Evolutionary conservation across 257 asterid species (phyloP).

Genomic region (Solanum rostratum): DNA sequence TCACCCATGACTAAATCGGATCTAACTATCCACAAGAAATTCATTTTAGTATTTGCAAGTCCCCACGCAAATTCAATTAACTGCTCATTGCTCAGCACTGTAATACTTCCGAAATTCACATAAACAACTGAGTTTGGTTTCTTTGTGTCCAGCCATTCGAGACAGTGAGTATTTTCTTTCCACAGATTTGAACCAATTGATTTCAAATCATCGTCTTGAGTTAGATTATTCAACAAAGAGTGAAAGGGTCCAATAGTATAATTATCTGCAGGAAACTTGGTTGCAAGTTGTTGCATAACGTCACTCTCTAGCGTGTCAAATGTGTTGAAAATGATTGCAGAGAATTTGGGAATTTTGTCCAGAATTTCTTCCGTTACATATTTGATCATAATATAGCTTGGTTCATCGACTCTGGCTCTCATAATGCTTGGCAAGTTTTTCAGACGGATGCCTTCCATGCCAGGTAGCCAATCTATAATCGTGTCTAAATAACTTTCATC

Average conservation of each 20-base stretch:
- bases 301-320: slow-evolving; percentile 12
- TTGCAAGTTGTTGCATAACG: background rate
- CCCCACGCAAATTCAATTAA: slow-evolving; percentile 27
- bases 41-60: slow-evolving; percentile 13
- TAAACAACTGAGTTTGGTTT: slow-evolving; percentile 18
- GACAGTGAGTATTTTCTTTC: slow-evolving; percentile 25
- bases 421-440: slow-evolving; percentile 18
- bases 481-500: slow-evolving; percentile 13
- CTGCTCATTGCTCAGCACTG: background rate
- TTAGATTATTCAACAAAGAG: slow-evolving; percentile 1
- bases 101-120: slow-evolving; percentile 20
- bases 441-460: slow-evolving; percentile 13
- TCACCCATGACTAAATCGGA: slow-evolving; percentile 16
- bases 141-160: slow-evolving; percentile 17
- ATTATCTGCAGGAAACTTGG: background rate
- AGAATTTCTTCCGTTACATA: background rate
- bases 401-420: slow-evolving; percentile 10
- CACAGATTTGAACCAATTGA: slow-evolving; percentile 16
- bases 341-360: slow-evolving; percentile 6
- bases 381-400: background rate
- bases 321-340: slow-evolving; percentile 16
- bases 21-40: slow-evolving; percentile 22
- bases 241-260: slow-evolving; percentile 21
- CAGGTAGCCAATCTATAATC: slow-evolving; percentile 17
- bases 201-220: background rate